Conservation (phyloP, 495 filamentous ascomycete genomes). For the Friedmanniomyces simplex region DNA sequence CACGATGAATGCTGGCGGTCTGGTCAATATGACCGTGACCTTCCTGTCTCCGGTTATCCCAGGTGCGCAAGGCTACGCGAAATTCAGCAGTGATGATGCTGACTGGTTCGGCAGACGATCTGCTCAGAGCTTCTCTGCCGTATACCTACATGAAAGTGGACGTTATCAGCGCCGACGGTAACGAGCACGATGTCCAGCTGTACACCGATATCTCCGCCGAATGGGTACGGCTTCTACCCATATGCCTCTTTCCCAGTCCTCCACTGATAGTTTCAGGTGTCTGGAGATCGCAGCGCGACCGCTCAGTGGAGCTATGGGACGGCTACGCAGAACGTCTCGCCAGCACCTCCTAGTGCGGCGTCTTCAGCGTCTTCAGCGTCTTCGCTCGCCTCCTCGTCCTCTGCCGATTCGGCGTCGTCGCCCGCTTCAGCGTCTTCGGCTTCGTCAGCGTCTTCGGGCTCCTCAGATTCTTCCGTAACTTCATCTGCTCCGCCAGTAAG, state of each 20-base stretch:
- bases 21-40: constrained; percentile 44
- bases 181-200: constrained; percentile 45
- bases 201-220: constrained; percentile 45
- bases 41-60: constrained; percentile 50
- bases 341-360: background rate
- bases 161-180: constrained; percentile 43
- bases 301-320: constrained; percentile 46
- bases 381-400: background rate
- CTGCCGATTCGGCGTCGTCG: background rate
- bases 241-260: background rate
- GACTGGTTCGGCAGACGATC: constrained; percentile 28
- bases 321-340: background rate
- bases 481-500: background rate
- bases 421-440: background rate
- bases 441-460: too few species aligned
- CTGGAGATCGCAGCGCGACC: constrained; percentile 40
- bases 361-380: background rate
- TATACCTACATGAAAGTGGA: constrained; percentile 50
- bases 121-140: constrained; percentile 44
- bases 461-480: background rate
- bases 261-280: constrained; percentile 23
- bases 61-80: background rate
- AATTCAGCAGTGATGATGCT: background rate
- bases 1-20: constrained; percentile 40
- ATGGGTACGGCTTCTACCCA: background rate